Base-by-base conservation (phyloP, 129 eudicot species). In the Apium graveolens region DNA sequence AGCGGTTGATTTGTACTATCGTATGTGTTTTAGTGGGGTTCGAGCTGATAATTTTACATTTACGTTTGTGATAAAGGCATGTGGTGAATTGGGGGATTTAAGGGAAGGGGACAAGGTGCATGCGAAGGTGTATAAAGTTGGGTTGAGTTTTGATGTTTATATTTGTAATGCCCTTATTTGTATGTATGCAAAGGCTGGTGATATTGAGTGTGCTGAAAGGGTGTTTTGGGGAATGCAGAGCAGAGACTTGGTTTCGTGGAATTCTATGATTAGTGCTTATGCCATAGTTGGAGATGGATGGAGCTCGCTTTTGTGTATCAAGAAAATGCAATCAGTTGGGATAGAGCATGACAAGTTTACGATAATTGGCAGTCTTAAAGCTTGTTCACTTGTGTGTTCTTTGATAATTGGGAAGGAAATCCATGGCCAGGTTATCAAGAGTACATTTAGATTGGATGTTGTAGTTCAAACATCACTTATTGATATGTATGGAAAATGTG, bases 401-500 rank as follows among this genome's bases (percentile, higher is more conserved):
- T 78, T 80, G 70, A n/a, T n/a, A 24, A 84, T 75, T 49, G 98
- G 97, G 70, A 91, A 93, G 83, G 97, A 90, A 80, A 77, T 91
- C 41, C 91, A 89, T 37, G 65, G 86, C 76, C 86, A 77, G 60
- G 83, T 85, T 45, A 70, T 90, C 13, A 93, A 86, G 78, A 81
- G 62, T 45, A 74, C 82, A n/a, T 71, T 86, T 46, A 85, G 81
- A 43, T 37, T 24, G 46, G 89, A 93, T 75, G 75, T 60, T 32
- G 89, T 83, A 90, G 84, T 91, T 37, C 92, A 87, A 32, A 93
- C 94, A 48, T 86, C 94, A 1, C 46, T 93, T 3, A 81, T 93
- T 68, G 92, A 93, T 84, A 90, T 93, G 98, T 93, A 90, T 39
- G 90, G 84, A 8, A 89, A 93, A 82, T 90, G 94, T 70, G 88